These are phyloP conservation scores for Botryotinia narcissicola DNA, from an alignment of 2,329 filamentous ascomycete species.

Conservation along the genomic window DNA sequence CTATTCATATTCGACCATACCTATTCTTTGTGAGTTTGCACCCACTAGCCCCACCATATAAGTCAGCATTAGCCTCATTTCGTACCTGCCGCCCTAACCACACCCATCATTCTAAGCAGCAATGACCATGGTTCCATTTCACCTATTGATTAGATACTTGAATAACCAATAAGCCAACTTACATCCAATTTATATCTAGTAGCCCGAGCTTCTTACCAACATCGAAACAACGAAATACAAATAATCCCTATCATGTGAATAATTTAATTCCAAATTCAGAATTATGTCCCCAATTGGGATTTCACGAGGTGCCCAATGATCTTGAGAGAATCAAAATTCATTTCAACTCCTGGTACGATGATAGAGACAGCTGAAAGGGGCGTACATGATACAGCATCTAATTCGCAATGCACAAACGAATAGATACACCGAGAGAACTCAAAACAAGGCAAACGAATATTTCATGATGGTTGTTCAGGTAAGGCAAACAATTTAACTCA, in stretches of 20 bases:
- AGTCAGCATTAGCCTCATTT: constrained; percentile 8
- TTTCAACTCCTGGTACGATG: background rate
- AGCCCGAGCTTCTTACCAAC: background rate
- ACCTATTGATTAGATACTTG: background rate
- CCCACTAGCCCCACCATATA: constrained; percentile 4
- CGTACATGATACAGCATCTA: background rate
- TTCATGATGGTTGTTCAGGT: background rate
- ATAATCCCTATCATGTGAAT: background rate
- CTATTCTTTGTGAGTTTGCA: background rate
- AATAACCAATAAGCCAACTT: background rate
- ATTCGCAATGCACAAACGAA: background rate
- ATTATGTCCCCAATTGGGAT: background rate
- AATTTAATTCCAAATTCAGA: background rate
- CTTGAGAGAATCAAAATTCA: background rate
- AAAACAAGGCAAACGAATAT: constrained; percentile 2
- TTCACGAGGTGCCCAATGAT: constrained; percentile 2
- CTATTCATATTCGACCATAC: background rate
- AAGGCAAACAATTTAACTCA: background rate
- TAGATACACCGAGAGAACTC: background rate
- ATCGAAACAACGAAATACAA: background rate
- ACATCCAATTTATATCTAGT: background rate
- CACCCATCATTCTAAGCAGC: constrained; percentile 10
- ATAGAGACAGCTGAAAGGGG: background rate
- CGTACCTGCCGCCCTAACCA: constrained; percentile 9
- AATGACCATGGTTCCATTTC: background rate